phyloP scores from a whole-genome alignment of 768 basidiomycete species.

The Galerina marginata region DNA sequence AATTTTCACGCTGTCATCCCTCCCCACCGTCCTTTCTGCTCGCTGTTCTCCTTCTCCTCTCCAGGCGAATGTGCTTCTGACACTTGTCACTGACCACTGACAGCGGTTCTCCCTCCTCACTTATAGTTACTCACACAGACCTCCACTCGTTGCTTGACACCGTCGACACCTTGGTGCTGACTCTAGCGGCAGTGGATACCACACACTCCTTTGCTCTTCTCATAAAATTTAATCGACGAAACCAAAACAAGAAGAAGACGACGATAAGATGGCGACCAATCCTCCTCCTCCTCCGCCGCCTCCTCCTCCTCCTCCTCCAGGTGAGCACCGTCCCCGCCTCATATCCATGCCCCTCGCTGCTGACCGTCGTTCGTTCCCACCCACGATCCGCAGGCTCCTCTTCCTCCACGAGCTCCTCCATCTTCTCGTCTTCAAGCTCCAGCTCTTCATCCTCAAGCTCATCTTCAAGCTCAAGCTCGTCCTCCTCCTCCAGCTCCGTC shows the following conservation, averaged over 20 bases:
- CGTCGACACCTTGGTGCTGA: no score
- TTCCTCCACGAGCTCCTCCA: background rate
- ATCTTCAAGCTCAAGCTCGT: background rate
- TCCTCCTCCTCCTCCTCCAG: background rate
- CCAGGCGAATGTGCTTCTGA: constrained; percentile 5
- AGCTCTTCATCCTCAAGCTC: background rate
- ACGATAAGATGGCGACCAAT: background rate
- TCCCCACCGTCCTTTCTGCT: no score
- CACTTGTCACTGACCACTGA: background rate
- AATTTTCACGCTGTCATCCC: no score
- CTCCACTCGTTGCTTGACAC: background rate
- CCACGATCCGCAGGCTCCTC: background rate
- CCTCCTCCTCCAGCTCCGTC: background rate
- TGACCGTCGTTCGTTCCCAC: background rate
- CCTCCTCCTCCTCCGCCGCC: background rate
- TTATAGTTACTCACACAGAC: background rate
- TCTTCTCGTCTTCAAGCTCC: background rate
- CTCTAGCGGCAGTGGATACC: constrained; percentile 3
- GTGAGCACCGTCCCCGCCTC: background rate
- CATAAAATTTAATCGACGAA: background rate
- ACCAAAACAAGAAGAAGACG: background rate
- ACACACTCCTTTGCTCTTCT: constrained; percentile 1
- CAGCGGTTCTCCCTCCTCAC: no score
- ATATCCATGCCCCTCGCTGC: background rate
- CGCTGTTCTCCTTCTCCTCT: background rate